These are phyloP conservation scores for Pyrenophora tritici-repentis DNA, from an alignment of 2,329 filamentous ascomycete species.

Conservation along the genomic window DNA sequence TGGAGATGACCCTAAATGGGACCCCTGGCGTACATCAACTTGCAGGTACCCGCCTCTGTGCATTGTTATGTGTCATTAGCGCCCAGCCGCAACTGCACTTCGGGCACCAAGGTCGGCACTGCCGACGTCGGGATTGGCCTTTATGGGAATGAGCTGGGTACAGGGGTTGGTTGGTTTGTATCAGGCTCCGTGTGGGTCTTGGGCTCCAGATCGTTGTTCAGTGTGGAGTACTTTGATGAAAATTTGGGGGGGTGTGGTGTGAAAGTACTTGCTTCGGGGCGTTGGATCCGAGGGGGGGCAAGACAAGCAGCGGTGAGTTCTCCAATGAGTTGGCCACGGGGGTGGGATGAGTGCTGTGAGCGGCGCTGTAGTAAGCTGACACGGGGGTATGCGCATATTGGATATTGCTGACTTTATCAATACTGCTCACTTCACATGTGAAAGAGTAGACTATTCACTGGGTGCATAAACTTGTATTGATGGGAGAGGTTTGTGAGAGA, in stretches of 20 bases:
- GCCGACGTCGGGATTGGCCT: no score
- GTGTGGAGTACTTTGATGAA: not conserved
- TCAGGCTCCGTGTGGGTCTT: no score
- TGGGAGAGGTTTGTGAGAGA: not conserved
- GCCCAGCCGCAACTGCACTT: not conserved
- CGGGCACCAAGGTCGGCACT: not conserved
- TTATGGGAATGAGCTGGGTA: not conserved
- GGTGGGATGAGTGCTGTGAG: no score
- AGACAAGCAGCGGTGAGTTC: no score
- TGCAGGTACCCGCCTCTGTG: not conserved
- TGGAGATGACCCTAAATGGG: not conserved
- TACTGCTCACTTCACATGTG: no score
- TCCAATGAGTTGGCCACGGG: no score
- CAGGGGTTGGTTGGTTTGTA: not conserved
- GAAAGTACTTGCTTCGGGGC: no score
- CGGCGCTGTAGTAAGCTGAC: no score
- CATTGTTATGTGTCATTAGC: slow-evolving; percentile 7
- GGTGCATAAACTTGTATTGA: not conserved
- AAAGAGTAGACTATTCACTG: no score
- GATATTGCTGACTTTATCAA: no score
- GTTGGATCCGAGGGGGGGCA: no score
- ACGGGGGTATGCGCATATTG: not conserved
- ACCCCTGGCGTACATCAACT: not conserved
- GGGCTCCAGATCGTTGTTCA: not conserved
- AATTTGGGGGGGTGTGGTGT: no score